Evolutionary conservation across 495 filamentous ascomycete species (phyloP), one percentile per base, ranked within the genome.

Genomic region (Apiosordaria backusii): DNA sequence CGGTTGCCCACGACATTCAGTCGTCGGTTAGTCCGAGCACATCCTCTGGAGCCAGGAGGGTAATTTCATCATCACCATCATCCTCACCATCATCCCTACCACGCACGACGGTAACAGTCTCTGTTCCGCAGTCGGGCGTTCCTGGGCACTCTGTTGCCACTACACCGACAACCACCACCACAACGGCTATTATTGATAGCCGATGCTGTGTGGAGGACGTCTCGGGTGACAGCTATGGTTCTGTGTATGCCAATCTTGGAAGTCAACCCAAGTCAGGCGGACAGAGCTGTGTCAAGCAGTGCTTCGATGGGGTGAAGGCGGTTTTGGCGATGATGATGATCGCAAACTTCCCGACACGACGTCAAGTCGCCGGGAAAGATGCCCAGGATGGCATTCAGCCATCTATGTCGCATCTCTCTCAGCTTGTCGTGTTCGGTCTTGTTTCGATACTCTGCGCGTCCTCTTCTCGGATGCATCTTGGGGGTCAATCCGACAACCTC

Each of bases 401-500:
- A 18, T 60, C 54, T 26, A 19, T 61, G 19, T 50, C 57, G 54
- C 61, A 63, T 19, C 18, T 68, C 66, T 69, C 66, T 65, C 69
- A 66, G 62, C 68, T 77, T 71, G 72, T 68, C 69, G 74, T 67
- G 55, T 45, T 72, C 57, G 69, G 74, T 72, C 74, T 77, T 75
- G 74, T 77, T 67, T 74, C 75, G 52, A 25, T 71, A 63, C 53
- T 67, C 71, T 77, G 65, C 63, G 72, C 58, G 50, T 65, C 23
- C 18, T 57, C 62, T 22, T 40, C 69, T 67, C 65, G 62, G 35
- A 60, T 68, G 19, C 67, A 50, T 53, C 26, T 63, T 65, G 68
- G 54, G 50, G 21, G 24, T 54, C 62, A 68, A 63, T 40, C 63
- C 52, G 26, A 59, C 57, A 68, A 59, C 50, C 57, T 59, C 40